Evolutionary conservation across 192 early-diverging fungal species (phyloP), one percentile per base, ranked within the genome.

Genomic region (Entomortierella lignicola): DNA sequence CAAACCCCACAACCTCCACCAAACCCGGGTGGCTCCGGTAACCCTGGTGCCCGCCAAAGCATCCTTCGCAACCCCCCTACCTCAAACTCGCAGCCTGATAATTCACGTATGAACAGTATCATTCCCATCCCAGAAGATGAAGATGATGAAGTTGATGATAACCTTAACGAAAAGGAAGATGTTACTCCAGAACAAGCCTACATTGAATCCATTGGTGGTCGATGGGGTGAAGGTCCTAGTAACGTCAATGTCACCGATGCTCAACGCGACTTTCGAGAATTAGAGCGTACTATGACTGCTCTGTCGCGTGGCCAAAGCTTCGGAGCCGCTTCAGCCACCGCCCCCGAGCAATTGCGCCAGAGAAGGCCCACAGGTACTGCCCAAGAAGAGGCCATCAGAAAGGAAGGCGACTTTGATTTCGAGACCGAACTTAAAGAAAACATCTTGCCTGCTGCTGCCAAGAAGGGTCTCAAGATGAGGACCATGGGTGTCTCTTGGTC

Each of bases 401-500:
- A 57, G n/a, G 74, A 77, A 18, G 66, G 53, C 4, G 59, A 67
- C 6, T 77, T 68, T 39, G 72, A 77, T 34, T 56, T 51, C 7
- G 83, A 85, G 30, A 51, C 77, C 30, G 75, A 82, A 51, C 69
- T 85, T 42, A 85, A 77, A n/a, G 55, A 69, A 17, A 58, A 71
- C 5, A 63, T 85, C 29, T 27, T 68, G 12, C 67, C 81, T 1
- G 54, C 53, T 17, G 43, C 51, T 5, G 12, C 63, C 8, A 62
- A 68, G 30, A 80, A 65, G 23, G 85, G 83, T 15, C 60, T 82
- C 66, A 79, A 86, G 63, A 81, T 73, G 39, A 75, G 80, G 34
- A 53, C 68, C 3, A 79, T 86, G 83, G 85, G 85, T 41, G 68
- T 84, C 0, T 42, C 67, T n/a, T 84, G 82, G 85, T 80, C 70